Base-by-base conservation (phyloP, 106 monocot genomes). In the Dioscorea alata region DNA sequence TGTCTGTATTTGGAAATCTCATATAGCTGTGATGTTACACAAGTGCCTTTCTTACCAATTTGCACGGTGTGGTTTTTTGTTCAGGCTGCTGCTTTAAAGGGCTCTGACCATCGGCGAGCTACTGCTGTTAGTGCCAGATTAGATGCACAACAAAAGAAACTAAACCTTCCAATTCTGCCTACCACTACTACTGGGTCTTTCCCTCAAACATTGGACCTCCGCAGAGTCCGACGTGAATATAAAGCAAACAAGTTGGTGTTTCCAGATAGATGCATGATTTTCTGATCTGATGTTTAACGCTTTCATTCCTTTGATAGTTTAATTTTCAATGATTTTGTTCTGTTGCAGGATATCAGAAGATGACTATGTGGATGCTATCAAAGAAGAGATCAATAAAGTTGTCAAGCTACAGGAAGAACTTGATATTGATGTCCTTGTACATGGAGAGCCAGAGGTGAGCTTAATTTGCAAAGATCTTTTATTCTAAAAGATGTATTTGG, bases 401-500 rank as follows among this genome's bases (percentile, higher is more conserved):
- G 82, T 82, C 49, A 76, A 77, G 62, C 68, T 82, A 59, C 82
- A 82, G 76, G 82, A 82, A 59, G 76, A 82, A 31, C 89, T 89
- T 74, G 89, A 85, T 71, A 89, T 89, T 50, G 85, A 89, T 77
- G 89, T 89, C 57, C 74, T 89, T 23, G 89, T 85, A 28, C 89
- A 89, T 57, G 89, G 89, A 63, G 89, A 89, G 50, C 89, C 89
- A 50, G 85, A 89, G 88, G 88, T 88, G 56, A 71, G 60, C 57
- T 17, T 53, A 42, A 42, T 42, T 42, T 42, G 42, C 42, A 42
- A 42, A 42, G 9, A 42, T 3, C 0, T 8, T 19, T 15, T 35
- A 18, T 19, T 8, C 15, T 19, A 5, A 19, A 54, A 18, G 54
- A 18, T 54, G 18, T 19, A 18, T 18, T 19, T 54, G 18, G 42